These are phyloP conservation scores for Cryptococcus depauperatus DNA, from an alignment of 1,284 basidiomycete species.

Conservation along the genomic window DNA sequence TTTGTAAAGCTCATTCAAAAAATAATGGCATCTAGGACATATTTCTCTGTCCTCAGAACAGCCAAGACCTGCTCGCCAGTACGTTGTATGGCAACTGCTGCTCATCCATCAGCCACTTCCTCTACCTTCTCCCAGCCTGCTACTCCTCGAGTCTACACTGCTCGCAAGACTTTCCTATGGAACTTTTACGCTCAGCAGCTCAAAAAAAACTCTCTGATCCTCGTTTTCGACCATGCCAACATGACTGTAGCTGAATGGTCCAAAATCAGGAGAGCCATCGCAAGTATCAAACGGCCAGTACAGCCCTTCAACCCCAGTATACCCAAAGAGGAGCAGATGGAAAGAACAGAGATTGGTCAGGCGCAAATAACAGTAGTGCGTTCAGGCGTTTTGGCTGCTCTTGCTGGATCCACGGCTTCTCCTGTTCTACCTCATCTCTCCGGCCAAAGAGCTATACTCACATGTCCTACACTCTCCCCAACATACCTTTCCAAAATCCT, in stretches of 20 bases:
- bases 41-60: too few relatives aligned
- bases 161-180: slow-evolving; percentile 45
- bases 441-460: slow-evolving; percentile 41
- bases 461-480: slow-evolving; percentile 41
- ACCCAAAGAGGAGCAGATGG: neutral
- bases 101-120: neutral
- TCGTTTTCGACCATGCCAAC: slow-evolving; percentile 46
- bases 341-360: slow-evolving; percentile 5
- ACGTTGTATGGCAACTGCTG: neutral
- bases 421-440: slow-evolving; percentile 13
- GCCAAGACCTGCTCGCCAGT: too few relatives aligned
- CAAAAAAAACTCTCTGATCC: slow-evolving; percentile 33
- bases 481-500: slow-evolving; percentile 39
- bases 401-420: slow-evolving; percentile 6
- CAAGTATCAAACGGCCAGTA: slow-evolving; percentile 24
- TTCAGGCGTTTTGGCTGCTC: slow-evolving; percentile 40
- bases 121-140: neutral
- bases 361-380: slow-evolving; percentile 39
- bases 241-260: slow-evolving; percentile 38
- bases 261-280: slow-evolving; percentile 34
- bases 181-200: slow-evolving; percentile 43
- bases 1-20: too few relatives aligned
- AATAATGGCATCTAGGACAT: too few relatives aligned
- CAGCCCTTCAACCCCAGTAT: slow-evolving; percentile 6
- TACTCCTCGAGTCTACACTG: slow-evolving; percentile 27